These are phyloP conservation scores for Exophiala alcalophila DNA, from an alignment of 2,329 filamentous ascomycete species.

Conservation along the genomic window DNA sequence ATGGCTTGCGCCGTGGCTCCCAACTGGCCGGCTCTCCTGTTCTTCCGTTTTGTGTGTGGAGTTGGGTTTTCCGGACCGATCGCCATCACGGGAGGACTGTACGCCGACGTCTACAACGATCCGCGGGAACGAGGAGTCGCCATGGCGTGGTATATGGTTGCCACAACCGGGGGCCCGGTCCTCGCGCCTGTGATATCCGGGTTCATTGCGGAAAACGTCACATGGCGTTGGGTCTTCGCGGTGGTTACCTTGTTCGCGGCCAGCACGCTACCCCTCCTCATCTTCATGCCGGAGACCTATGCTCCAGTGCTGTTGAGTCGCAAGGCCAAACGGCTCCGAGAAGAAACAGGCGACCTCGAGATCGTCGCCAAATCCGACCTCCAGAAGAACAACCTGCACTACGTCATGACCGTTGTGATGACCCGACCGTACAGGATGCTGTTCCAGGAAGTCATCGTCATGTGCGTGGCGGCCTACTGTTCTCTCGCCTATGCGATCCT, in stretches of 20 bases:
- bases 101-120: constrained; percentile 46
- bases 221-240: constrained; percentile 51
- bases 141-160: constrained; percentile 45
- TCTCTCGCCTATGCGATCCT: constrained; percentile 67
- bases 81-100: constrained; percentile 46
- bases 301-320: constrained; percentile 56
- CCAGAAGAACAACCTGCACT: constrained; percentile 49
- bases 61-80: constrained; percentile 42
- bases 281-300: constrained; percentile 66
- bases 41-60: constrained; percentile 46
- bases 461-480: constrained; percentile 67
- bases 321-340: constrained; percentile 57
- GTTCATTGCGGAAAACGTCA: constrained; percentile 39
- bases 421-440: constrained; percentile 72
- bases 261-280: constrained; percentile 55
- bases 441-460: constrained; percentile 68
- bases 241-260: constrained; percentile 65
- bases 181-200: constrained; percentile 47
- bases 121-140: constrained; percentile 39
- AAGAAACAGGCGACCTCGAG: constrained; percentile 50
- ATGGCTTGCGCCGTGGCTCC: constrained; percentile 44
- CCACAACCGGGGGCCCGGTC: constrained; percentile 42
- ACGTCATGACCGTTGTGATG: constrained; percentile 60
- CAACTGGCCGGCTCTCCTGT: constrained; percentile 39
- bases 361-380: constrained; percentile 62